Evolutionary conservation across 2,329 filamentous ascomycete species (phyloP), one percentile per base, ranked within the genome.

Genomic region (Tolypocladium album): DNA sequence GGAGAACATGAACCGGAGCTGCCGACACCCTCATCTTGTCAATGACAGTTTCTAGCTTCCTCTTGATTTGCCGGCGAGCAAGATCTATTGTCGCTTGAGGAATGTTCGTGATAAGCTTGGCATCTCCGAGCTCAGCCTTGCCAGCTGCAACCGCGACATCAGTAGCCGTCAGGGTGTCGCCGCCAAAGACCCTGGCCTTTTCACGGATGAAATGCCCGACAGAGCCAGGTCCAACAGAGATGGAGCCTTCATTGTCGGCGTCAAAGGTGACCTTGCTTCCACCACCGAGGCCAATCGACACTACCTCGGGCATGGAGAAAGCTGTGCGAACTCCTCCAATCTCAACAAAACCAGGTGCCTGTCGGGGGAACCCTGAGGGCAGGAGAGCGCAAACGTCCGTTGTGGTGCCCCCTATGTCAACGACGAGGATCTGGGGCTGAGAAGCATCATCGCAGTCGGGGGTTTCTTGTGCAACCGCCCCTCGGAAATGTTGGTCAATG

Each of bases 341-440:
- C 59, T 83, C 79, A 12, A 82, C 80, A 58, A 82, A 85, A 0
- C 80, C 81, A 0, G 82, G 77, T 4, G 84, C 82, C 62, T 85
- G 82, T 24, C 83, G 76, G 0, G 84, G 84, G 55, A 85, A 85
- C 0, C 84, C 84, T 2, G 79, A 83, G 0, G 81, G 78, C 1
- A 85, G 72, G 2, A 87, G 68, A 0, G 82, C 75, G 34, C 83
- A 82, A 11, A 85, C 79, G 67, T 87, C 84, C 2, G 82, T 82
- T 0, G 83, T 86, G 0, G 84, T 86, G 20, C 83, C 83, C 9
- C 84, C 83, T 36, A 86, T 78, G 64, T 86, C 83, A 2, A 85
- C 76, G 0, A 84, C 81, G 52, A 85, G 64, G 0, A 76, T 56
- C 43, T 75, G 73, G 1, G 71, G 70, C 27, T 69, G 31, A 22